phyloP scores from a whole-genome alignment of 306 rosid species.

The Acmispon strigosus region DNA sequence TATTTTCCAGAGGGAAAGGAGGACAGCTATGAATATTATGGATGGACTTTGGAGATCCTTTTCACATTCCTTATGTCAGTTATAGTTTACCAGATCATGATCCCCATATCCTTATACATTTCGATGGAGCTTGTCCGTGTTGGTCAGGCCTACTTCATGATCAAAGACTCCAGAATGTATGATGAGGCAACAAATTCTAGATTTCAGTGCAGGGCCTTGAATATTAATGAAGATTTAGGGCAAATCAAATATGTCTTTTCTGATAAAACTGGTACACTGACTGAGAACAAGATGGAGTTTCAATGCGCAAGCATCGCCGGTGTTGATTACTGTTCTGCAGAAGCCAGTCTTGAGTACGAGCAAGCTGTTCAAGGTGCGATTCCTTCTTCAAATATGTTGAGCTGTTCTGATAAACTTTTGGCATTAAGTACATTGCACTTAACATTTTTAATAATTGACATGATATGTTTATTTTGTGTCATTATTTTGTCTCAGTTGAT shows the following conservation, averaged over 20 bases:
- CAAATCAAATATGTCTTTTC: slow-evolving; percentile 90
- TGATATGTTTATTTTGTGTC: slow-evolving; percentile 14
- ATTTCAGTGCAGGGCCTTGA: slow-evolving; percentile 93
- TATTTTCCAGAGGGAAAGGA: slow-evolving; percentile 24
- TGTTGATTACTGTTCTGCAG: slow-evolving; percentile 53
- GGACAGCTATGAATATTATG: slow-evolving; percentile 49
- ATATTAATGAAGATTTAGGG: slow-evolving; percentile 94
- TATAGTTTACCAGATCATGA: slow-evolving; percentile 93
- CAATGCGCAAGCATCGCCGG: slow-evolving; percentile 87
- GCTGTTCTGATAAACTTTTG: neutral
- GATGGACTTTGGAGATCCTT: slow-evolving; percentile 68
- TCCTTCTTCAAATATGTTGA: neutral
- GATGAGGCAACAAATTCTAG: slow-evolving; percentile 70
- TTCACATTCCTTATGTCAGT: slow-evolving; percentile 92
- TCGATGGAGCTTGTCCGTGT: slow-evolving; percentile 96
- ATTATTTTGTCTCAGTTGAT: slow-evolving; percentile 42
- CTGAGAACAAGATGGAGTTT: slow-evolving; percentile 98
- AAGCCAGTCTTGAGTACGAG: slow-evolving; percentile 25
- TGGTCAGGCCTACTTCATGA: slow-evolving; percentile 96
- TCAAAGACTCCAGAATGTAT: slow-evolving; percentile 62
- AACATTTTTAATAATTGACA: neutral
- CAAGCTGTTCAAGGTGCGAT: slow-evolving; percentile 50
- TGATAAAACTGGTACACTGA: slow-evolving; percentile 94
- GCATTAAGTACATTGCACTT: neutral
- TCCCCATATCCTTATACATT: slow-evolving; percentile 89